Evolutionary conservation across 345 rosid species (phyloP).

Genomic region (Fremontodendron californicum): DNA sequence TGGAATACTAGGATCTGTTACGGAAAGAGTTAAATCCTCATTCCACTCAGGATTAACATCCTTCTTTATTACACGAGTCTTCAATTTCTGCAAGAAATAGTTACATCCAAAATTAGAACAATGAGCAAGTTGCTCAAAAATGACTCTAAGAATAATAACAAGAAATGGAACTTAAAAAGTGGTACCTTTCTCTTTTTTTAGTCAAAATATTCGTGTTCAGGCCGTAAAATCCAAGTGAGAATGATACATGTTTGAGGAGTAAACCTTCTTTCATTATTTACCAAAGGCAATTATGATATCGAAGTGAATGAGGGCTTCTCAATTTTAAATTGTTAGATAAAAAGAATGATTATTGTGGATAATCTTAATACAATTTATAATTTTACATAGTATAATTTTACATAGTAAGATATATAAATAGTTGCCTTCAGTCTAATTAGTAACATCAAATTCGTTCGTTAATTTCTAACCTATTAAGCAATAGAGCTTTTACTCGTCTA

Average conservation of each 20-base stretch:
- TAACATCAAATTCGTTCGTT: no score
- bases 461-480: no score
- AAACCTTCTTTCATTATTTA: neutral
- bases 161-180: neutral
- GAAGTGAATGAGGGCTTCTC: neutral
- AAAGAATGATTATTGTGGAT: no score
- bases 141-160: neutral
- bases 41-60: conserved; percentile 92
- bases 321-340: neutral
- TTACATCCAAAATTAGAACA: neutral
- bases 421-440: no score
- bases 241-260: neutral
- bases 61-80: conserved; percentile 78
- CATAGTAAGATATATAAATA: no score
- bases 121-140: neutral
- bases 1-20: conserved; percentile 55
- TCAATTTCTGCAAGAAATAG: conserved; percentile 55
- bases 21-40: conserved; percentile 83
- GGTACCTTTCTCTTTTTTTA: neutral
- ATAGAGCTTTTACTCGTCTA: neutral
- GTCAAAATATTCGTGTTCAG: neutral
- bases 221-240: neutral
- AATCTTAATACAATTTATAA: no score
- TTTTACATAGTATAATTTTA: no score
- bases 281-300: neutral